phyloP scores from a whole-genome alignment of 768 basidiomycete species.

The Botryobasidium botryosum region DNA sequence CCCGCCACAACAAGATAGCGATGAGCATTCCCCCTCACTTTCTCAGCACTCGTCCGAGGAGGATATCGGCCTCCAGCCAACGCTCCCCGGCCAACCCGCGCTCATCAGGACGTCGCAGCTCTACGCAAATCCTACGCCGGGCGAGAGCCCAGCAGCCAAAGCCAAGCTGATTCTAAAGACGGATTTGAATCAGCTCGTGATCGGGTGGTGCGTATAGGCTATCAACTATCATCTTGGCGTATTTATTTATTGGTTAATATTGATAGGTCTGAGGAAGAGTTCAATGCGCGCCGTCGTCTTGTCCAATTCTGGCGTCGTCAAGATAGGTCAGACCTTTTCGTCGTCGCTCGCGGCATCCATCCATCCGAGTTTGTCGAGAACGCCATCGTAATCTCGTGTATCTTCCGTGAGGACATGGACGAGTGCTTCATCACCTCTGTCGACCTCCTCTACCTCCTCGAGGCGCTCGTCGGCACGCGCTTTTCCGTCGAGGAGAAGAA shows the following conservation, averaged over 20 bases:
- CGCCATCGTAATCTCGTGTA: conserved; percentile 29
- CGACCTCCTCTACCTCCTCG: conserved; percentile 86
- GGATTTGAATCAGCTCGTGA: conserved; percentile 24
- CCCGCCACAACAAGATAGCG: no score
- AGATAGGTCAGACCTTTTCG: conserved; percentile 23
- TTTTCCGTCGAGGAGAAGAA: conserved; percentile 96
- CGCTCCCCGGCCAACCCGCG: no score
- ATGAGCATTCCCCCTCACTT: not conserved
- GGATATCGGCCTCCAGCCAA: no score
- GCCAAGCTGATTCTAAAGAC: conserved; percentile 20
- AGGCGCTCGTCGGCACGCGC: conserved; percentile 52
- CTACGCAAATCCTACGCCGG: no score
- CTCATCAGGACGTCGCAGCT: not conserved
- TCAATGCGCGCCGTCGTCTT: conserved; percentile 22
- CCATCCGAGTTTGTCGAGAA: conserved; percentile 21
- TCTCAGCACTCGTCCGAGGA: not conserved
- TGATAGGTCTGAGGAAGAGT: conserved; percentile 24
- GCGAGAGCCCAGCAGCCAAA: conserved; percentile 8
- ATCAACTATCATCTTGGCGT: not conserved
- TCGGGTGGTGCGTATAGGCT: conserved; percentile 22
- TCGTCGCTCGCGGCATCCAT: conserved; percentile 22
- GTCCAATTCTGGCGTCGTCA: conserved; percentile 29
- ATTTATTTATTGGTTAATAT: not conserved
- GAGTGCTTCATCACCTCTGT: conserved; percentile 85
- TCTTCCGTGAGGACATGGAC: conserved; percentile 56